phyloP scores from a whole-genome alignment of 2,329 filamentous ascomycete genomes.

The Lasiodiplodia gonubiensis region DNA sequence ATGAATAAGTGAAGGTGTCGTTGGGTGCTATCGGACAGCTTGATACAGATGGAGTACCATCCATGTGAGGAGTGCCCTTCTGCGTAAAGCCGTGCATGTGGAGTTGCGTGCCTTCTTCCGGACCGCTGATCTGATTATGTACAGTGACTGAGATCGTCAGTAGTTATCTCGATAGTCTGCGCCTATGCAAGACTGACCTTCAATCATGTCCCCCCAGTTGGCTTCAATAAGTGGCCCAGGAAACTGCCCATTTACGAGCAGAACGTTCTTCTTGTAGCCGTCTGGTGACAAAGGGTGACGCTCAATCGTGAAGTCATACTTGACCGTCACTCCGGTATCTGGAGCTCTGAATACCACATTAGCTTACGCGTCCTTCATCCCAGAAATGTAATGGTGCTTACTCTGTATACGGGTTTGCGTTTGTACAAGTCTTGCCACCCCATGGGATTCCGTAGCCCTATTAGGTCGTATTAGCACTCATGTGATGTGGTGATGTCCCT shows the following conservation, averaged over 20 bases:
- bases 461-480: background rate
- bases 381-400: background rate
- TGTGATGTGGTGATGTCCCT: background rate
- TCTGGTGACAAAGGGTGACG: conserved; percentile 33
- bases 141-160: conserved; percentile 19
- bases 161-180: background rate
- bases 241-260: conserved; percentile 42
- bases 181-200: conserved; percentile 29
- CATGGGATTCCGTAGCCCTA: conserved; percentile 1
- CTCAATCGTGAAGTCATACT: conserved; percentile 30
- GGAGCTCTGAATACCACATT: background rate
- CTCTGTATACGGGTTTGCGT: conserved; percentile 19
- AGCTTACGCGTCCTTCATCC: background rate
- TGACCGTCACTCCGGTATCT: conserved; percentile 7
- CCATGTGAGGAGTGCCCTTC: conserved; percentile 40
- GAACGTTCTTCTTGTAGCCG: conserved; percentile 37
- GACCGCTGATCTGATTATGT: conserved; percentile 6
- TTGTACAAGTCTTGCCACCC: background rate
- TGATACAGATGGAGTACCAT: conserved; percentile 43
- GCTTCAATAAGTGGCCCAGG: conserved; percentile 42
- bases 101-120: conserved; percentile 40
- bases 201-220: conserved; percentile 42
- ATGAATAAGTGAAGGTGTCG: conserved; percentile 35
- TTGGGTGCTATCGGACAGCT: conserved; percentile 46
- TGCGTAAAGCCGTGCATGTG: conserved; percentile 45